Base-by-base conservation (phyloP, 805 yeast genomes). In the Scheffersomyces ergatensis region DNA sequence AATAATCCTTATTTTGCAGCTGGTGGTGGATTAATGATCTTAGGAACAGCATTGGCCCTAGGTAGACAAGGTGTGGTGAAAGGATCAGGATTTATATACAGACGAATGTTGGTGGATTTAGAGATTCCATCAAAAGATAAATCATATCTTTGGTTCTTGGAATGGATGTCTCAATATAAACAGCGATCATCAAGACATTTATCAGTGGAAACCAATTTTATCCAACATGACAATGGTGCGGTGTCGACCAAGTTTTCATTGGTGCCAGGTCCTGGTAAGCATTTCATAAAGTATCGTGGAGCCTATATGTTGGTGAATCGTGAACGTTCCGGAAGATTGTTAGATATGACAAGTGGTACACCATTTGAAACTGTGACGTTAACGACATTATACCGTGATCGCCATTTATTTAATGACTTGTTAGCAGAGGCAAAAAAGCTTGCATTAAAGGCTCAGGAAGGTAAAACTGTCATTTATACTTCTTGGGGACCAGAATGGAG, bases 401-500 rank as follows among this genome's bases (percentile, higher is more conserved):
- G 90, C 23, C 64, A 65, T 36, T 63, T 92, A 19, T 85, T 93
- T 53, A 69, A 73, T 21, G 81, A 84, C 7, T 68, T 93, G 45
- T 70, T 93, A 39, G 75, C 73, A 14, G 98, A 93, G 54, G 98
- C 98, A 3, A 88, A 90, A 53, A 64, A 71, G 29, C 64, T 88
- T 67, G 98, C 98, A 0, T 72, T 89, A 57, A 80, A 79, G 52
- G 75, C 83, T 23, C 83, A 85, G 44, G 95, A 89, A 57, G 98
- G 99, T 6, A 92, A 89, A 57, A 93, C 98, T 0, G 98, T 93
- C 6, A 67, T 93, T 4, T 93, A 78, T 61, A 88, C 97, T 3
- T 85, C 96, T 9, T 92, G 93, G 88, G 99, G 98, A 0, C 96
- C 96, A 21, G 99, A 93, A 57, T 93, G 99, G 99, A 74, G 98